phyloP scores from a whole-genome alignment of 305 asterid genomes.

The Solanum hybrid region DNA sequence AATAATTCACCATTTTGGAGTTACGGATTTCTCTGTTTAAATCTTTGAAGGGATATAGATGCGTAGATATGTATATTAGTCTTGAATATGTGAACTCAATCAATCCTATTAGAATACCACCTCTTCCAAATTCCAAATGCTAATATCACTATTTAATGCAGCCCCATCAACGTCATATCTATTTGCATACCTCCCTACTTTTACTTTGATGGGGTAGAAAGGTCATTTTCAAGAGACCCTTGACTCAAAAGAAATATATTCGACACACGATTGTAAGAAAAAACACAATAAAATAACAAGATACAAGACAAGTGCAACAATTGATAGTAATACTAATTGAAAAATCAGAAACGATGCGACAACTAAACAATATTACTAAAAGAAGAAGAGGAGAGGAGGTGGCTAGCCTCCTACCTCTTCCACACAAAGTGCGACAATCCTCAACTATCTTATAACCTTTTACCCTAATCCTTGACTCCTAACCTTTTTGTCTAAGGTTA shows the following conservation, averaged over 20 bases:
- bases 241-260: not conserved
- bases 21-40: not conserved
- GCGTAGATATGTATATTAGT: not conserved
- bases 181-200: not conserved
- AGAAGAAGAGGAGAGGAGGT: not conserved
- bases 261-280: not conserved
- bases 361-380: not conserved
- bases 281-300: not conserved
- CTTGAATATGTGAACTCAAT: not conserved
- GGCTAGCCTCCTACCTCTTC: not conserved
- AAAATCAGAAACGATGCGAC: not conserved
- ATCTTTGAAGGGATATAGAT: not conserved
- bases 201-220: not conserved
- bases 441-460: not conserved
- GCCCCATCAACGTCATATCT: not conserved
- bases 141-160: not conserved
- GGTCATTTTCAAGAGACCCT: not conserved
- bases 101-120: not conserved
- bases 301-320: not conserved
- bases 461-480: not conserved
- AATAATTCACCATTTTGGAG: not conserved
- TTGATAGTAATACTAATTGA: not conserved
- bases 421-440: not conserved
- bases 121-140: not conserved
- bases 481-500: not conserved